Evolutionary conservation across 306 rosid species (phyloP), one percentile per base, ranked within the genome.

Genomic region (Vicia sativa): DNA sequence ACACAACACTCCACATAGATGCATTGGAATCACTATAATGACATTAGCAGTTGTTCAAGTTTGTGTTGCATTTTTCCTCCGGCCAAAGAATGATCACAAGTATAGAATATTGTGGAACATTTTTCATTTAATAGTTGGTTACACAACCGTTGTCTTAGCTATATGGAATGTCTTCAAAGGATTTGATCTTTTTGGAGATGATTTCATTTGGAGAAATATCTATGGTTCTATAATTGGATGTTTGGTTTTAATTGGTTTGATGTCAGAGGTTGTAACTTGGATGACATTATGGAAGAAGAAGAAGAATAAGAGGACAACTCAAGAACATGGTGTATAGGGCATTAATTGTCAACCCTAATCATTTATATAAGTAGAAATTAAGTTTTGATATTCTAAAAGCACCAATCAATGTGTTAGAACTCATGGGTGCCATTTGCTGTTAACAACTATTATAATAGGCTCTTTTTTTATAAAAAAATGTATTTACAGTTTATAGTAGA

Each of bases 91-190:
- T 0, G 77, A 66, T 37, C 50, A 60, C 35, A 80, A 44, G 29
- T 2, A 46, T 46, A 46, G 50, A 66, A 52, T 57, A 12, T 37
- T 39, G 8, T 80, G 72, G 78, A 67, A 71, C 6, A n/a, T 66
- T 7, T 65, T 43, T 25, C 83, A 74, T 2, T 65, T 64, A 1
- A 0, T 65, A 4, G 9, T 74, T 5, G 77, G 83, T 0, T 74
- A 74, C 44, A 8, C 56, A 14, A 67, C 60, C 0, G 28, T 80
- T n/a, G 68, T 1, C 13, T 26, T 80, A 2, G 12, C 70, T 7
- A 64, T 74, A 5, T 45, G 26, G 34, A 67, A 73, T 2, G 65
- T 73, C 7, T 55, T 62, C 29, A 69, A 50, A 57, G 83, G 79
- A 3, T 74, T 74, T 39, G 74, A 62, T 9, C 56, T 74, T 0